These are phyloP conservation scores for Hymenoscyphus albidus DNA, from an alignment of 2,329 filamentous ascomycete genomes.

Conservation along the genomic window DNA sequence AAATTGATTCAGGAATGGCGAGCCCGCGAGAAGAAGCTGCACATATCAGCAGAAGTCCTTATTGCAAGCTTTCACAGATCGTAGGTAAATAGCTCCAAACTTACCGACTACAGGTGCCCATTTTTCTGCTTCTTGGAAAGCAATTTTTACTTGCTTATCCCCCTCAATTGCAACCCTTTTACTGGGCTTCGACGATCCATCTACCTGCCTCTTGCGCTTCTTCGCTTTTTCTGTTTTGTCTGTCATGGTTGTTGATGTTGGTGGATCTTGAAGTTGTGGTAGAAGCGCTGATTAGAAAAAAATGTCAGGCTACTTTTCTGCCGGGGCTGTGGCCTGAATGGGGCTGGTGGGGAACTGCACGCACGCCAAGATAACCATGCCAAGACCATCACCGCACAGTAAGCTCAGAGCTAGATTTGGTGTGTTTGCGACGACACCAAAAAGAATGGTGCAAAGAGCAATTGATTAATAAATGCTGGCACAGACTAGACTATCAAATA, in stretches of 20 bases:
- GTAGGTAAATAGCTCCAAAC: constrained; percentile 13
- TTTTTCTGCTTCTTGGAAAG: constrained; percentile 43
- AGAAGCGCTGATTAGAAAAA: background rate
- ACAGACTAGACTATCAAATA: background rate
- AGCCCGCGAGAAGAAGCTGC: constrained; percentile 36
- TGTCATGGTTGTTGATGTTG: constrained; percentile 17
- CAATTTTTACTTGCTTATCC: constrained; percentile 41
- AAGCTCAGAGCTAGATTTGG: background rate
- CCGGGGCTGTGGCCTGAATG: constrained; percentile 3
- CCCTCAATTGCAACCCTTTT: constrained; percentile 49
- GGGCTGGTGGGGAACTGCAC: constrained; percentile 2
- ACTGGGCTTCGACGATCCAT: constrained; percentile 41
- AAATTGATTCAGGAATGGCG: constrained; percentile 32
- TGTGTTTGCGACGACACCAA: background rate
- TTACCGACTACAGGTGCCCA: constrained; percentile 54
- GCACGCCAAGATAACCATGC: background rate
- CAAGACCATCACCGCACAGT: background rate
- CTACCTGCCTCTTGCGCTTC: constrained; percentile 52
- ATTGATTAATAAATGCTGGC: background rate
- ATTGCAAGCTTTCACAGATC: background rate
- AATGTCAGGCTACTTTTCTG: constrained; percentile 15
- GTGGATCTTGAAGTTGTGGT: background rate
- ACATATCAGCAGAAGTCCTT: constrained; percentile 1
- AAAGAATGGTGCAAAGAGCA: background rate
- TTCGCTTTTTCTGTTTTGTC: constrained; percentile 29